phyloP scores from a whole-genome alignment of 768 basidiomycete genomes.

The Auricularia sp. region DNA sequence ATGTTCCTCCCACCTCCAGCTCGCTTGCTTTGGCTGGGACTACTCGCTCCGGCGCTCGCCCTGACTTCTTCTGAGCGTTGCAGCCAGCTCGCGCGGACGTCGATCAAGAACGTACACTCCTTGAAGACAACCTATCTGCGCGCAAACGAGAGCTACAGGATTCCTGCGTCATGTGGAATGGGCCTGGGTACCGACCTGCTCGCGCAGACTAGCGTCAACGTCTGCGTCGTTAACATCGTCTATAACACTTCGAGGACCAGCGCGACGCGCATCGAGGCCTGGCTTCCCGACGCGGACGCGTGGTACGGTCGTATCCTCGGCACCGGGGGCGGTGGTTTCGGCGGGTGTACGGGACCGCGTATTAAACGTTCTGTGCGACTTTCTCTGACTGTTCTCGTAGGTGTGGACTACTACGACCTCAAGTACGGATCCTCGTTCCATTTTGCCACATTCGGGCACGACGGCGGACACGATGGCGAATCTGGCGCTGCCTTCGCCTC shows the following conservation, averaged over 20 bases:
- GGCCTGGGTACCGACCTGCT: too few species aligned
- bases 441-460: constrained; percentile 17
- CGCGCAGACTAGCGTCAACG: background rate
- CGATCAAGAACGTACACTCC: too few species aligned
- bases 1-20: too few species aligned
- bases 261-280: background rate
- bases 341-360: background rate
- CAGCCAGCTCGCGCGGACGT: too few species aligned
- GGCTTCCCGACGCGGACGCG: background rate
- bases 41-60: too few species aligned
- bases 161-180: too few species aligned
- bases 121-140: too few species aligned
- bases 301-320: background rate
- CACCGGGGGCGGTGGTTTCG: background rate
- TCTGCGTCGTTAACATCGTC: background rate
- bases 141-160: too few species aligned
- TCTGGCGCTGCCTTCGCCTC: constrained; percentile 13
- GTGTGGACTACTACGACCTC: constrained; percentile 13
- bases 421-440: constrained; percentile 14
- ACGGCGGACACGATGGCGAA: constrained; percentile 19
- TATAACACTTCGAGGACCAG: background rate
- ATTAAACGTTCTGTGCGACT: background rate
- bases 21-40: too few species aligned
- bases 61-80: too few species aligned
- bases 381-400: constrained; percentile 3